Percentiles rank a stretch among this genome's conserved stretches.
phyloP scores from a whole-genome alignment of 306 rosid genomes.

The Cucumis cinereus region DNA sequence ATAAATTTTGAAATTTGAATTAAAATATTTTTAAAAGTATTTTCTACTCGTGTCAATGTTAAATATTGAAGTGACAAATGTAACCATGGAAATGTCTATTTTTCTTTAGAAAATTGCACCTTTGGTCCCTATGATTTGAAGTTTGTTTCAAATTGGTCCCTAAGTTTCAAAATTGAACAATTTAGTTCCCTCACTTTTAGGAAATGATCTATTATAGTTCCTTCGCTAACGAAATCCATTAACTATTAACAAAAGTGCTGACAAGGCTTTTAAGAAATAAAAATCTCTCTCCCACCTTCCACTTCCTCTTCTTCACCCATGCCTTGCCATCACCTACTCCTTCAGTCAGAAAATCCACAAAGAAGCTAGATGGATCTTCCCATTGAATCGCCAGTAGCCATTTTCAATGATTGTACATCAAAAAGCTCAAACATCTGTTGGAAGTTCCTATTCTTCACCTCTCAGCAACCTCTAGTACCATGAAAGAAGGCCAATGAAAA shows the following conservation, averaged over 20 bases:
- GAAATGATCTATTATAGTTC: too few species aligned
- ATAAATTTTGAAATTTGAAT: not conserved
- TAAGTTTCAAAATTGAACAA: too few species aligned
- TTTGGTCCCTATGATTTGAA: too few species aligned
- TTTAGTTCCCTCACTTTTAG: too few species aligned
- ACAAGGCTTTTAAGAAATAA: too few species aligned
- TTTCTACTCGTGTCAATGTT: not conserved
- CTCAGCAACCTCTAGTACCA: conserved; percentile 20
- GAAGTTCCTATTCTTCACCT: conserved; percentile 28
- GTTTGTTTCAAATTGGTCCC: too few species aligned
- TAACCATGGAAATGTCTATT: not conserved
- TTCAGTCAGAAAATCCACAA: conserved; percentile 11
- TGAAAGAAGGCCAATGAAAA: not conserved
- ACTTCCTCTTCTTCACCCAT: too few species aligned
- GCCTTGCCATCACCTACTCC: too few species aligned
- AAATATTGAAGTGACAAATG: not conserved
- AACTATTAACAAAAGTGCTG: too few species aligned
- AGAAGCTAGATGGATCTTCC: conserved; percentile 12
- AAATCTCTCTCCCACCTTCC: too few species aligned
- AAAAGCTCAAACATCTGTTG: conserved; percentile 35
- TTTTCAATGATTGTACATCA: conserved; percentile 42
- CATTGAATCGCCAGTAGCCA: conserved; percentile 32
- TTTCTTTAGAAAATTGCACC: too few species aligned
- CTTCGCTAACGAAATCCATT: too few species aligned
- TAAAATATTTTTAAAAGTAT: not conserved